Base-by-base conservation (phyloP, 1,284 basidiomycete genomes). In the Sporisorium scitamineum region DNA sequence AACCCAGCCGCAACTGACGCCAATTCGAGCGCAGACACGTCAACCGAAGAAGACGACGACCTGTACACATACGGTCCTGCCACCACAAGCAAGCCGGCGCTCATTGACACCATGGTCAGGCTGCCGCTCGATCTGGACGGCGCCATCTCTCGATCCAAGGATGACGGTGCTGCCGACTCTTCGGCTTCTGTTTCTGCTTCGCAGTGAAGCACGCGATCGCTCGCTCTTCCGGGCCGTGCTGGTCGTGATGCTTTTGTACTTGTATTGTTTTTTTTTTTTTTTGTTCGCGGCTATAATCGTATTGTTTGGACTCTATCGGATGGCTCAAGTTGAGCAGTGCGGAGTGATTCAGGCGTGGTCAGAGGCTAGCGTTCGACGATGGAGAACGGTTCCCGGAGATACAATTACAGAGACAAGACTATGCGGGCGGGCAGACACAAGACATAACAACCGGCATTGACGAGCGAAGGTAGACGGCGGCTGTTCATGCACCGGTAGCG, bases 71-170 rank as follows among this genome's bases (percentile, higher is more conserved):
- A 68, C 50, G 69, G 66, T 22, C 61, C 62, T 2, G 61, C 63
- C 0, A 37, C 61, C 13, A 67, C 62, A 16, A 65, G 61, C 53
- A 70, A 68, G 32, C 72, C 66, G 27, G 65, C 62, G 22, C 45
- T 79, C n/a, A 73, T 73, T 44, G 74, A 76, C 20, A 79, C 78
- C 34, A 65, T 77, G 62, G 78, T 79, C 11, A 22, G 78, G 14
- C 68, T 79, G 22, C 78, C 78, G 8, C 54, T 77, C 55, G 70
- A 79, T 27, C 57, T 78, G 11, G 72, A 78, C n/a, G 71, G 59
- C 16, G 62, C 66, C 18, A 56, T 65, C 24, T 61, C 66, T 8
- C 45, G 59, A 37, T 52, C 54, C n/a, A 70, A 60, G 52, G 64
- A 68, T n/a, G 65, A 64, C 8, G 34, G n/a, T 37, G 53, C 60